phyloP scores from a whole-genome alignment of 345 rosid species.

The Carallia pectinifolia region DNA sequence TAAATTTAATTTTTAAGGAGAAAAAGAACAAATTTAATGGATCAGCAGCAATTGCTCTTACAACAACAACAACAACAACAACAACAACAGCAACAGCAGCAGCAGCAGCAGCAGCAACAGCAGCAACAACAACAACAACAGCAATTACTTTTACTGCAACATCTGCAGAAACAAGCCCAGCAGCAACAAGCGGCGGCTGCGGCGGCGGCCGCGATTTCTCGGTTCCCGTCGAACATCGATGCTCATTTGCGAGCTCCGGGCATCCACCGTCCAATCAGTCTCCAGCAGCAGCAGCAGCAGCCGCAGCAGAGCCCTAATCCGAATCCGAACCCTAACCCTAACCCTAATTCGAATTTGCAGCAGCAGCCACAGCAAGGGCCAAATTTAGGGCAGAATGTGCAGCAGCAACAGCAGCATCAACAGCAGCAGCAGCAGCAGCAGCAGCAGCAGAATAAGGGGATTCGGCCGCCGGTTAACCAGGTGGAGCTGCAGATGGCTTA shows the following conservation, averaged over 20 bases:
- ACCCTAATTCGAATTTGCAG: slow-evolving; percentile 29
- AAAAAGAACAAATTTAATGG: slow-evolving; percentile 10
- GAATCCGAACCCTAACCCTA: slow-evolving; percentile 28
- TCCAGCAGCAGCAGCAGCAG: slow-evolving; percentile 27
- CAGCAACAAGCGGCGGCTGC: slow-evolving; percentile 31
- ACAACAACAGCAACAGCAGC: slow-evolving; percentile 28
- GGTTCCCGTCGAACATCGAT: slow-evolving; percentile 93
- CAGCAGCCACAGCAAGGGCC: slow-evolving; percentile 29
- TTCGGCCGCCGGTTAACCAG: slow-evolving; percentile 58
- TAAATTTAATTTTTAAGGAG: neutral
- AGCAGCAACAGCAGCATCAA: slow-evolving; percentile 12
- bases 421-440: slow-evolving; percentile 24
- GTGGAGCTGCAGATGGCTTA: slow-evolving; percentile 85
- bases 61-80: slow-evolving; percentile 18
- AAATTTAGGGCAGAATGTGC: slow-evolving; percentile 18
- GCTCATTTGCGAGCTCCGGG: slow-evolving; percentile 69
- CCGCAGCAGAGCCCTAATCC: slow-evolving; percentile 32
- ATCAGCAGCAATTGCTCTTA: slow-evolving; percentile 38
- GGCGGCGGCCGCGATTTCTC: slow-evolving; percentile 70
- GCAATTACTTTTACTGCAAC: slow-evolving; percentile 54
- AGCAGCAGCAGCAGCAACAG: slow-evolving; percentile 41
- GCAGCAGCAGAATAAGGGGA: slow-evolving; percentile 59
- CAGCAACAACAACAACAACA: slow-evolving; percentile 70
- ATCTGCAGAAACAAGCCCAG: slow-evolving; percentile 48
- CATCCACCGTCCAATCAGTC: slow-evolving; percentile 43